Evolutionary conservation across 805 yeast genomes (phyloP).

Genomic region (Lipomyces japonicus): DNA sequence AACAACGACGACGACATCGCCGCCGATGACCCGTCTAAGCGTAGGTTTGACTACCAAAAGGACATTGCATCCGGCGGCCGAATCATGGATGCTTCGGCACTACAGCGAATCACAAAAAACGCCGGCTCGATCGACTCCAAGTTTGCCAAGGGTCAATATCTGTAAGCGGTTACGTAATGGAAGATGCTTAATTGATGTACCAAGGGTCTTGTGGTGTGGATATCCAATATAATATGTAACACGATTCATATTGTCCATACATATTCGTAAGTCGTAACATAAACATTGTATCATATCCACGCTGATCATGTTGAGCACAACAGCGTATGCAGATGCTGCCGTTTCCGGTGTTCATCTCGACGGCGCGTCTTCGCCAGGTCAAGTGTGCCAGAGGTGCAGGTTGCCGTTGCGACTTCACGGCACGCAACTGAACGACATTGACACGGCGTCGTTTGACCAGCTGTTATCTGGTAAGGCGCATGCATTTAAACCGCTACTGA

Average conservation of each 20-base stretch:
- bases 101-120: conserved; percentile 17
- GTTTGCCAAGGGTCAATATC: conserved; percentile 20
- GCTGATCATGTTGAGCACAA: conserved; percentile 6
- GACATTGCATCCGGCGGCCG: conserved; percentile 26
- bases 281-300: too few species aligned
- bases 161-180: too few species aligned
- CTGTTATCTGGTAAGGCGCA: conserved; percentile 21
- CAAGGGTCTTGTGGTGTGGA: too few species aligned
- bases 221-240: too few species aligned
- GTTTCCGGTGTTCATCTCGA: background rate
- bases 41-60: conserved; percentile 27
- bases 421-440: conserved; percentile 11
- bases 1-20: too few species aligned
- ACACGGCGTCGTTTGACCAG: conserved; percentile 10
- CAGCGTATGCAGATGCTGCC: conserved; percentile 3
- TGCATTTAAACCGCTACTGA: too few species aligned
- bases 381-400: conserved; percentile 27
- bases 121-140: conserved; percentile 27
- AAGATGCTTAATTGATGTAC: too few species aligned
- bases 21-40: conserved; percentile 25
- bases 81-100: conserved; percentile 9
- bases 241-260: too few species aligned
- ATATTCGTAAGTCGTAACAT: too few species aligned
- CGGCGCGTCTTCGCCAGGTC: conserved; percentile 4
- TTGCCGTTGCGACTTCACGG: conserved; percentile 25